Base-by-base conservation (phyloP, 192 early-diverging fungal species). In the Helicostylum pulchrum region DNA sequence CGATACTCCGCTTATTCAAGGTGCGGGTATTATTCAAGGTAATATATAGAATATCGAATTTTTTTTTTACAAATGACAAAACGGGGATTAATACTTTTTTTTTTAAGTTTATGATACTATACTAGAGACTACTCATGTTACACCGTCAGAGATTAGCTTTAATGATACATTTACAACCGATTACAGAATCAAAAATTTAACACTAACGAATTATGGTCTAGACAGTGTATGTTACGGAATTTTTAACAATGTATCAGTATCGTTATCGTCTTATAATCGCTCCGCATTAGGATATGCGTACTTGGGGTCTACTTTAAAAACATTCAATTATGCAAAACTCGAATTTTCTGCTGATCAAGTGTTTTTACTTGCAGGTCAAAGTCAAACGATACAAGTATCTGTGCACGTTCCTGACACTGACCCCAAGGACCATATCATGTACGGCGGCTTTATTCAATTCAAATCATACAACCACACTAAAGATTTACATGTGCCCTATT, bases 21-120 rank as follows among this genome's bases (percentile, higher is more conserved):
- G 84, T 61, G 80, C 84, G 44, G 84, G 82, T 63, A 69, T 85
- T 43, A 32, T 85, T 21, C 75, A 85, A 56, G 52, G 67, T 68
- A 53, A 56, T 10, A 7, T 32, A 12, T 49, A 26, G 26, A 26
- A 26, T 26, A 26, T 26, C 26, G 2, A 2, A 26, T 26, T 26
- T 26, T 26, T 26, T 2, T 26, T n/a, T n/a, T n/a, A n/a, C n/a
- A 19, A 19, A n/a, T 51, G 1, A 19, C n/a, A 53, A 19, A 23
- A n/a, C 44, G n/a, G n/a, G n/a, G n/a, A 36, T 20, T 14, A n/a
- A 42, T 15, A 0, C 19, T 19, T 39, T 32, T 59, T 42, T 67
- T 15, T 60, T 21, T 2, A 19, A 60, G 69, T 75, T 32, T 72
- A 73, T 60, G 71, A 73, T 46, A 58, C 81, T 48, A 65, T 82